Base-by-base conservation (phyloP, 139 green algal species). In the Diplosphaera chodatii region DNA sequence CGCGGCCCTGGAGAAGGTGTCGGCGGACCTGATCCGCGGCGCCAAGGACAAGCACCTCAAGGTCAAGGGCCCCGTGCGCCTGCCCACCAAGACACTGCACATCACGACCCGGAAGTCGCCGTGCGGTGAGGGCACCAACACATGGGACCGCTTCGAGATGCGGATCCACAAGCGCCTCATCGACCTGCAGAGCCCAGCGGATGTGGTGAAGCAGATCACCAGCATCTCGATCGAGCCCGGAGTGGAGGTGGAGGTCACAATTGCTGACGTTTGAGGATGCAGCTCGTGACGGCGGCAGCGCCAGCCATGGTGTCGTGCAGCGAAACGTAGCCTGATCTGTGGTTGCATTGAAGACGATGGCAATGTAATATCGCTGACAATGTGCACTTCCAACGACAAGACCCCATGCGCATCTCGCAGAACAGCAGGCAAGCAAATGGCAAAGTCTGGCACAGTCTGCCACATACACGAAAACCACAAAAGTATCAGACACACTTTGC, bases 171-270 rank as follows among this genome's bases (percentile, higher is more conserved):
- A 99, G 91, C 88, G 96, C 68, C 78, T 99, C 55, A 98, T 99
- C 77, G 95, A 99, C 89, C 78, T 99, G 84, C 90, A 97, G 87
- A 96, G 89, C 29, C 94, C 95, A 55, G 90, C 90, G 37, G 96
- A 99, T 77, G 93, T 99, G 20, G 95, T 99, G 22, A 98, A 98
- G 90, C 92, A 99, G 88, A 98, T 99, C 84, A 98, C 95, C 29
- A 96, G 88, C 77, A 97, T 98, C 86, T 90, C 79, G 80, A 98
- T 99, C 70, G 95, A 99, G 89, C 95, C 95, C 48, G 95, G 95
- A 74, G 95, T 99, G 2, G 95, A 99, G 82, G 92, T 98, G 2
- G 95, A 97, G 82, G 92, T 97, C 64, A 97, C 92, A 67, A 92
- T 92, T 72, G 75, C 68, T 48, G 85, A 88, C 73, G 72, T 90